phyloP scores from a whole-genome alignment of 2,329 filamentous ascomycete genomes.

The Lojkania enalia region DNA sequence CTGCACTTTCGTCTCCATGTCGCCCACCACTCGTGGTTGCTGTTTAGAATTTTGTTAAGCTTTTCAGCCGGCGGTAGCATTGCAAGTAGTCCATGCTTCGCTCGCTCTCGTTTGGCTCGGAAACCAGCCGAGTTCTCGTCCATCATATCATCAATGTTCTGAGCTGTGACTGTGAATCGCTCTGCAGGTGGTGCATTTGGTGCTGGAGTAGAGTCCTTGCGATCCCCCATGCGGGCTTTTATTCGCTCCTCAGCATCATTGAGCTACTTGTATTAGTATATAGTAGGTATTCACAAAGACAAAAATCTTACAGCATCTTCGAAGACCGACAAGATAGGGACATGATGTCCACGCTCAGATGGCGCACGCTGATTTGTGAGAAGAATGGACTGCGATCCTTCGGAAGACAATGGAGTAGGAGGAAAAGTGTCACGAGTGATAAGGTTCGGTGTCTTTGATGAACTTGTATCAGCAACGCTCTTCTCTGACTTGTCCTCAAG shows the following conservation, averaged over 20 bases:
- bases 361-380: conserved; percentile 27
- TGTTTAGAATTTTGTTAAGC: conserved; percentile 37
- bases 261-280: conserved; percentile 30
- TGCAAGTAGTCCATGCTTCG: conserved; percentile 40
- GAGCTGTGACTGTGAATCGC: conserved; percentile 37
- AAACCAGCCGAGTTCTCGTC: conserved; percentile 21
- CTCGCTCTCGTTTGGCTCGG: conserved; percentile 40
- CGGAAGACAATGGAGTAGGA: conserved; percentile 39
- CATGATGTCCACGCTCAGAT: conserved; percentile 35
- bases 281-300: background rate
- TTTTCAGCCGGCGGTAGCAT: conserved; percentile 41
- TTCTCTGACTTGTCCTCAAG: conserved; percentile 38
- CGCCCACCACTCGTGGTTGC: conserved; percentile 48
- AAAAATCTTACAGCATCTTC: conserved; percentile 42
- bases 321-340: conserved; percentile 44
- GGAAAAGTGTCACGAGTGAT: conserved; percentile 33
- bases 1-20: conserved; percentile 49
- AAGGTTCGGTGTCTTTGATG: conserved; percentile 29
- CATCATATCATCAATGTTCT: conserved; percentile 33
- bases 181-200: conserved; percentile 15
- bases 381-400: conserved; percentile 27
- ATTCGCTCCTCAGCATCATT: conserved; percentile 41
- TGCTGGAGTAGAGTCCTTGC: conserved; percentile 23
- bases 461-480: conserved; percentile 31
- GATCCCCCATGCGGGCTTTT: conserved; percentile 29